These are phyloP conservation scores for Acanthochlamys bracteata DNA, from an alignment of 106 monocot genomes.

Conservation along the genomic window DNA sequence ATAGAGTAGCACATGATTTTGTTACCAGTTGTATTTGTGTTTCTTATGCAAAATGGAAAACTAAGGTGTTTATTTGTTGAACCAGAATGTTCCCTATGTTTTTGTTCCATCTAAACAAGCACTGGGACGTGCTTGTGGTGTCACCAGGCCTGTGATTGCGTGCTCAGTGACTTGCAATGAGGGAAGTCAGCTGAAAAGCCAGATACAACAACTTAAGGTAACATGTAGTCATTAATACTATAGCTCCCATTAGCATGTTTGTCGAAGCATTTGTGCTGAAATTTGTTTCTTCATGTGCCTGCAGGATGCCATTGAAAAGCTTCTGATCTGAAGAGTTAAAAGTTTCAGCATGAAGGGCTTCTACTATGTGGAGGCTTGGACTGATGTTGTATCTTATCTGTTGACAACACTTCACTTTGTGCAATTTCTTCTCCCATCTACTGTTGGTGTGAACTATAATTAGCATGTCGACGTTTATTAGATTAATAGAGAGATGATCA, in stretches of 20 bases:
- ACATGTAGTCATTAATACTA: neutral
- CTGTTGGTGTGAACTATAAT: no score
- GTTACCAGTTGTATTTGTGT: no score
- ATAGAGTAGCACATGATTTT: no score
- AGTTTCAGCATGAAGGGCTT: constrained; percentile 2
- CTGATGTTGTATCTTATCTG: neutral
- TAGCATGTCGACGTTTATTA: no score
- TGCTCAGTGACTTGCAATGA: constrained; percentile 45
- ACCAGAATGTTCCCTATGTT: constrained; percentile 39
- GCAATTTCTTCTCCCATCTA: neutral
- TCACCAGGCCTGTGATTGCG: constrained; percentile 40
- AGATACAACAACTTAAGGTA: constrained; percentile 40
- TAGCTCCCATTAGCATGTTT: neutral
- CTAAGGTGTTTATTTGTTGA: neutral
- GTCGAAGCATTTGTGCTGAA: neutral
- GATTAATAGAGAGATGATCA: no score
- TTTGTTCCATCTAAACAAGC: constrained; percentile 49
- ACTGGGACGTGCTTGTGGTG: constrained; percentile 38
- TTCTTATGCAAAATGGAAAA: no score
- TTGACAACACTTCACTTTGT: neutral
- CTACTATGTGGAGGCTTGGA: constrained; percentile 5
- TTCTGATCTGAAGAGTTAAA: constrained; percentile 18
- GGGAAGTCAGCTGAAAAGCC: constrained; percentile 34
- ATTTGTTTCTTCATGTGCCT: neutral
- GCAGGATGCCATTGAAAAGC: constrained; percentile 48